Conservation (phyloP, 129 eudicot genomes). For the Silybum marianum region DNA sequence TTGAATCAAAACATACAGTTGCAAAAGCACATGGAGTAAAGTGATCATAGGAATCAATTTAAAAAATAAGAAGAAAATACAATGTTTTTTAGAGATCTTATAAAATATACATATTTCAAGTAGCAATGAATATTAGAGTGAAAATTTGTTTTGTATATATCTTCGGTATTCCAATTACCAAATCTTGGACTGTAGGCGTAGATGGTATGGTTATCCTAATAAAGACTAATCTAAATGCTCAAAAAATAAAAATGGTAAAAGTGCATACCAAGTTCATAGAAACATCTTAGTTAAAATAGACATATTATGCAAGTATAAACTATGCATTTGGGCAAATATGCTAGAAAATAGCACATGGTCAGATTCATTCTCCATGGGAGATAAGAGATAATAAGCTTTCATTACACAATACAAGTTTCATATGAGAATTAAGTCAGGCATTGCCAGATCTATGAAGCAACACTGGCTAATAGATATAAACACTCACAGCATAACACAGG, state of each 20-base stretch:
- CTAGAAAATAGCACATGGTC: neutral
- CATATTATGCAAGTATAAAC: neutral
- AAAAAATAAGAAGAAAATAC: neutral
- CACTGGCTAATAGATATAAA: neutral
- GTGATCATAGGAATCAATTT: neutral
- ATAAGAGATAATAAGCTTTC: too few species aligned
- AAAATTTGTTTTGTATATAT: neutral
- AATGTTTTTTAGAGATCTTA: neutral
- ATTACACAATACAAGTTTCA: too few species aligned
- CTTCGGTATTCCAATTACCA: neutral
- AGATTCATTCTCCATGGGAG: neutral
- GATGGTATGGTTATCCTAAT: neutral
- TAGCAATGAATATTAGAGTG: neutral
- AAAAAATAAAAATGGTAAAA: neutral
- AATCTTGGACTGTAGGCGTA: neutral
- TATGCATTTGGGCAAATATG: neutral
- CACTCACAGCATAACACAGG: neutral
- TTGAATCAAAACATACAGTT: neutral
- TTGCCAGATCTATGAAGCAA: neutral
- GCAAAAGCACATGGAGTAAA: conserved; percentile 5
- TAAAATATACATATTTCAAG: conserved; percentile 6
- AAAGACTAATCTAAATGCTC: conserved; percentile 3
- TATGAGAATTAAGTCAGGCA: too few species aligned
- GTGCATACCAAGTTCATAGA: neutral
- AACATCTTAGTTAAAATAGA: neutral